Evolutionary conservation across 176 grass and related monocot species (phyloP).

Genomic region (Elaeis guineensis): DNA sequence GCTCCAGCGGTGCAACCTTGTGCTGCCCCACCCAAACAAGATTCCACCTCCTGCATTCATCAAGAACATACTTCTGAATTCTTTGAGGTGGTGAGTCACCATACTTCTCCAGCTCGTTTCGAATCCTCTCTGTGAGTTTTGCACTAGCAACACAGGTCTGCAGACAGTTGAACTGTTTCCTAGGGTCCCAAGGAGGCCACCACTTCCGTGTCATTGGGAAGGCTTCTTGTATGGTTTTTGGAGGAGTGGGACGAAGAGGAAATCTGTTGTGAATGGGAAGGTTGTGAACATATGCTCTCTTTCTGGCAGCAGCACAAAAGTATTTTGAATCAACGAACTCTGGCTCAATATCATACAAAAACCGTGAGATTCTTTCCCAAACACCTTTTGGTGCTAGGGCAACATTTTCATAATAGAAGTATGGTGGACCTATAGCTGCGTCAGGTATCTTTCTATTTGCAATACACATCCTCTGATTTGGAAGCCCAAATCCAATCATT

Average conservation of each 20-base stretch:
- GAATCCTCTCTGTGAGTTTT: slow-evolving; percentile 43
- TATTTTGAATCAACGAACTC: slow-evolving; percentile 84
- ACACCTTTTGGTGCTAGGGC: slow-evolving; percentile 61
- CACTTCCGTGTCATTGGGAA: slow-evolving; percentile 47
- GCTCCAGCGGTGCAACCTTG: slow-evolving; percentile 66
- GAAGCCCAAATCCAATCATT: slow-evolving; percentile 67
- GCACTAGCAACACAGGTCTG: slow-evolving; percentile 58
- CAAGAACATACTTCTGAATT: slow-evolving; percentile 43
- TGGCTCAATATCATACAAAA: slow-evolving; percentile 53
- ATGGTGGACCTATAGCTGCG: slow-evolving; percentile 56
- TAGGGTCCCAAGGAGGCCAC: slow-evolving; percentile 83
- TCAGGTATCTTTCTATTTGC: slow-evolving; percentile 29
- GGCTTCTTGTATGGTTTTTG: slow-evolving; percentile 51
- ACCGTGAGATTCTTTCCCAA: slow-evolving; percentile 57
- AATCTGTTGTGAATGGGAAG: slow-evolving; percentile 48
- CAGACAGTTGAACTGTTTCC: slow-evolving; percentile 78
- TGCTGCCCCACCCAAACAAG: slow-evolving; percentile 72
- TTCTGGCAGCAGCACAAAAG: slow-evolving; percentile 61
- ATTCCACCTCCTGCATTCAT: slow-evolving; percentile 82
- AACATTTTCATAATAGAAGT: slow-evolving; percentile 84
- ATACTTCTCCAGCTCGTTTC: slow-evolving; percentile 12
- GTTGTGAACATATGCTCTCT: slow-evolving; percentile 78
- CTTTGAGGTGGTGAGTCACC: slow-evolving; percentile 25
- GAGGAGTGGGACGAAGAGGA: slow-evolving; percentile 38
- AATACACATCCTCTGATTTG: slow-evolving; percentile 19